Conservation (phyloP, 208 protist species). For the Leishmania turanica region DNA sequence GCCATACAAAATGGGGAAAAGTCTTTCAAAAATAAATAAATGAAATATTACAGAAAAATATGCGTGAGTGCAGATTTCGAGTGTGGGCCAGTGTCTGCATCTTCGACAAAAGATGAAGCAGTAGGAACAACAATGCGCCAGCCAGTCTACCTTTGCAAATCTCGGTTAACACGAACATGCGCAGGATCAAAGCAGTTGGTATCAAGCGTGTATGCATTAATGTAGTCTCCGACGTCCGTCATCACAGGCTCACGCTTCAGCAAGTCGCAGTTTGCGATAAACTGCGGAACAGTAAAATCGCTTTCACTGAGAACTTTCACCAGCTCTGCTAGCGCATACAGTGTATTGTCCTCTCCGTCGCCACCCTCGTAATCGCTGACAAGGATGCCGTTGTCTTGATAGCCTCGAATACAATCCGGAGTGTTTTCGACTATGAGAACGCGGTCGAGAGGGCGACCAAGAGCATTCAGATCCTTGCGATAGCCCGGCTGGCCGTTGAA, state of each 20-base stretch:
- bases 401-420: slow-evolving; percentile 92
- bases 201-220: slow-evolving; percentile 88
- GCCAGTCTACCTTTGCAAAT: slow-evolving; percentile 44
- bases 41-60: slow-evolving; percentile 1
- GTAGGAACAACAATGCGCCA: slow-evolving; percentile 16
- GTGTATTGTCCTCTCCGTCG: slow-evolving; percentile 86
- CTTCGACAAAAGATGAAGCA: neutral
- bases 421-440: slow-evolving; percentile 95
- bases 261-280: slow-evolving; percentile 75
- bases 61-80: neutral
- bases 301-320: slow-evolving; percentile 78
- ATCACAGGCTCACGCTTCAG: slow-evolving; percentile 77
- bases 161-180: slow-evolving; percentile 84
- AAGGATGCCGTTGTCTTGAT: slow-evolving; percentile 92
- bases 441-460: slow-evolving; percentile 85
- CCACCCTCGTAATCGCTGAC: slow-evolving; percentile 93
- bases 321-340: slow-evolving; percentile 83
- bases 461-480: slow-evolving; percentile 88
- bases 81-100: neutral
- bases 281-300: slow-evolving; percentile 87
- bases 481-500: slow-evolving; percentile 93
- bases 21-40: neutral
- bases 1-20: neutral
- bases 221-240: slow-evolving; percentile 92
- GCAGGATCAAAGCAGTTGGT: slow-evolving; percentile 77